Evolutionary conservation across 805 yeast species (phyloP).

Genomic region (Yamadazyma phyllophila): DNA sequence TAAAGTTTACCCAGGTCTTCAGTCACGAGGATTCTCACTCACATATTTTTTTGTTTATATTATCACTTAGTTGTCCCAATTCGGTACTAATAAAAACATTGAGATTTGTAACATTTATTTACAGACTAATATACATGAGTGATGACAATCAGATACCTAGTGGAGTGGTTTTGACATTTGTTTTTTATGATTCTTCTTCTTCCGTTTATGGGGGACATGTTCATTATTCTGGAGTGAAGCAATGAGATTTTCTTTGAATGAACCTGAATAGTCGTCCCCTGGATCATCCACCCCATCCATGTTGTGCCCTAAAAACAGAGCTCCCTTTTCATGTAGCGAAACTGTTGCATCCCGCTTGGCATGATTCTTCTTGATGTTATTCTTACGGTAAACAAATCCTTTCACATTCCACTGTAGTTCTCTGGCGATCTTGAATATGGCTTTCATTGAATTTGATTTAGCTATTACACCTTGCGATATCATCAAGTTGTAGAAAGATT

Average conservation of each 20-base stretch:
- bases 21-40: slow-evolving; percentile 2
- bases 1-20: neutral
- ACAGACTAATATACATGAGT: slow-evolving; percentile 2
- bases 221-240: neutral
- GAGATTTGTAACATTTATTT: slow-evolving; percentile 1
- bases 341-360: slow-evolving; percentile 18
- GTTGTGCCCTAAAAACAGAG: slow-evolving; percentile 11
- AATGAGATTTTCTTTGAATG: slow-evolving; percentile 1
- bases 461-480: slow-evolving; percentile 30
- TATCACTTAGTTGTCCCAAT: slow-evolving; percentile 4
- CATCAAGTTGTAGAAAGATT: slow-evolving; percentile 36
- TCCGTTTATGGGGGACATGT: neutral
- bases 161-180: neutral
- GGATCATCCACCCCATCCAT: neutral
- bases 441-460: slow-evolving; percentile 25
- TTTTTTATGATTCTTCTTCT: neutral
- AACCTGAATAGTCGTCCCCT: no score
- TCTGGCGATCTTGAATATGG: slow-evolving; percentile 31
- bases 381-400: slow-evolving; percentile 31
- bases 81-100: slow-evolving; percentile 2
- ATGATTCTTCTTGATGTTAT: slow-evolving; percentile 21
- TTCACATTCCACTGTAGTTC: slow-evolving; percentile 35
- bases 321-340: slow-evolving; percentile 17
- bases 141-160: neutral
- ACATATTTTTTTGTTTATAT: slow-evolving; percentile 6